phyloP scores from a whole-genome alignment of 2,329 filamentous ascomycete species.

The Nemania sp. region DNA sequence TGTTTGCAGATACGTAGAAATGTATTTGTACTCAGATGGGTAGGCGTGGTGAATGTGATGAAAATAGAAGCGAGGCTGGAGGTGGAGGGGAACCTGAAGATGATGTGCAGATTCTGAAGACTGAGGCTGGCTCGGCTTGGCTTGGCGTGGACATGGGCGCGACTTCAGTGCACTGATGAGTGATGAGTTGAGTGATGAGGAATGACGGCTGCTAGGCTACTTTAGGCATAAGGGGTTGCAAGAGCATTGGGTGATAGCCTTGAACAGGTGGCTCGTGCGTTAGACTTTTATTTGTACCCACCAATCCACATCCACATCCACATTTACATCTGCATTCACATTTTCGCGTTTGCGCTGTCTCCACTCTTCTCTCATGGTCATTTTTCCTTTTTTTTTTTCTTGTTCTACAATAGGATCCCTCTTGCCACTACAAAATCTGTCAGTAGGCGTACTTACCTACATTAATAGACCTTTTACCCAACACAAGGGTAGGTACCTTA shows the following conservation, averaged over 20 bases:
- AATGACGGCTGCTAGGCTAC: too few relatives aligned
- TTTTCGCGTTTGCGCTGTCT: too few relatives aligned
- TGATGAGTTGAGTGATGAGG: too few relatives aligned
- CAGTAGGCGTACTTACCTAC: too few relatives aligned
- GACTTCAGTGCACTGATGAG: too few relatives aligned
- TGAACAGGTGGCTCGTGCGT: constrained; percentile 24
- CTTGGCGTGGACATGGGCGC: too few relatives aligned
- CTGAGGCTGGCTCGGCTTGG: constrained; percentile 20
- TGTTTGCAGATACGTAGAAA: not conserved
- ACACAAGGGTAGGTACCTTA: too few relatives aligned
- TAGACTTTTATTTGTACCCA: not conserved
- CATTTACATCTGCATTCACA: too few relatives aligned
- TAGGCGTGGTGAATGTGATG: not conserved
- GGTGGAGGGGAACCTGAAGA: constrained; percentile 13
- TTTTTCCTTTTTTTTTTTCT: not conserved
- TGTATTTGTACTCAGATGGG: not conserved
- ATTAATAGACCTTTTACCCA: too few relatives aligned
- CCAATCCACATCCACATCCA: not conserved
- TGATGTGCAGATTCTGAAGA: constrained; percentile 22
- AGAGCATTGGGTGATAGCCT: not conserved
- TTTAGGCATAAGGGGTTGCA: too few relatives aligned
- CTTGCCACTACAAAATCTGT: not conserved
- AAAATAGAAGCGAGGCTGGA: constrained; percentile 12
- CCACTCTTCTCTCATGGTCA: not conserved
- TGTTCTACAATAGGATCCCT: not conserved